phyloP scores from a whole-genome alignment of 768 basidiomycete species.

The Mycena vulgaris region DNA sequence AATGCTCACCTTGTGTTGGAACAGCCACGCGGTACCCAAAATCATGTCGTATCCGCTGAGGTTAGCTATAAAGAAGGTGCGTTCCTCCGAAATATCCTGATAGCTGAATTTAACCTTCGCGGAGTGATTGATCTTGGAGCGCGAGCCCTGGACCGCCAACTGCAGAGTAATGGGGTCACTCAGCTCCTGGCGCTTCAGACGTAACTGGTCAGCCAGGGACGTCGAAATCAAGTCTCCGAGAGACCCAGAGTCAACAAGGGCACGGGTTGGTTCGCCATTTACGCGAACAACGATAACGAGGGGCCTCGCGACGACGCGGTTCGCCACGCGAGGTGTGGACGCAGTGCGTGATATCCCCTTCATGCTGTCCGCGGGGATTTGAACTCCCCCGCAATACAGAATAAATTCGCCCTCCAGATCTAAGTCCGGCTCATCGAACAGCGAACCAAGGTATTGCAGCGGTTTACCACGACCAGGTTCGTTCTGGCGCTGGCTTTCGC shows the following conservation, averaged over 20 bases:
- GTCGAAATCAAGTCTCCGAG: not conserved
- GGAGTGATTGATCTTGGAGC: not conserved
- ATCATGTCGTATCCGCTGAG: constrained; percentile 47
- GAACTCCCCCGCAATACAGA: not conserved
- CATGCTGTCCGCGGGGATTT: not conserved
- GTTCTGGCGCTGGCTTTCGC: too few relatives aligned
- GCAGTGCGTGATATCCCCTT: not conserved
- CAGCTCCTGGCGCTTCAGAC: not conserved
- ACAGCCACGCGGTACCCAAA: constrained; percentile 44
- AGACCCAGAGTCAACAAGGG: not conserved
- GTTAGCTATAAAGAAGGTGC: constrained; percentile 45
- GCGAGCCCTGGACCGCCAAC: not conserved
- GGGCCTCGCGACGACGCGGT: not conserved
- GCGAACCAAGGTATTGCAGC: not conserved
- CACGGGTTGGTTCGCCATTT: not conserved
- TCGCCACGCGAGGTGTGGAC: not conserved
- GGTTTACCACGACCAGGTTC: too few relatives aligned
- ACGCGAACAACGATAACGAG: not conserved
- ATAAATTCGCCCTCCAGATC: not conserved
- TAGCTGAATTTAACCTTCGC: constrained; percentile 26
- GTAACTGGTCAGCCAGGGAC: not conserved
- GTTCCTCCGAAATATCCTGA: constrained; percentile 23
- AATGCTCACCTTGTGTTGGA: constrained; percentile 39
- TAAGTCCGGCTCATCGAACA: not conserved
- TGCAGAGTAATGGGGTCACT: not conserved